phyloP scores from a whole-genome alignment of 305 asterid species.

The Fraxinus velutina region DNA sequence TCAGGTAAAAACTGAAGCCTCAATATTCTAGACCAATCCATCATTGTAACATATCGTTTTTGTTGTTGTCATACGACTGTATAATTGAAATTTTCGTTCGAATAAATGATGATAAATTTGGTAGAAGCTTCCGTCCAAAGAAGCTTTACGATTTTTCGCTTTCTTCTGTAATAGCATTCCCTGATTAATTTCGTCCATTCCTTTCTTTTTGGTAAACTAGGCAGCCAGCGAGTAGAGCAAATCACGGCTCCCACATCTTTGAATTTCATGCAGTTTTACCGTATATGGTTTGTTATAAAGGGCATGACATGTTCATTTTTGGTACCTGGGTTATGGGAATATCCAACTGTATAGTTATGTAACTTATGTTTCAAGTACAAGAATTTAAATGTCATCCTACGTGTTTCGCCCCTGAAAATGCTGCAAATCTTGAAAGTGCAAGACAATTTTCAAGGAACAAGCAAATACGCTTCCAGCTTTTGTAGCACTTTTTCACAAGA shows the following conservation, averaged over 20 bases:
- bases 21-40: neutral
- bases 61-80: neutral
- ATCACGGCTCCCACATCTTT: neutral
- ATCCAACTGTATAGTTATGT: neutral
- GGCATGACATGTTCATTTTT: neutral
- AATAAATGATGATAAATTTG: neutral
- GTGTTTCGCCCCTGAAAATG: neutral
- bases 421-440: neutral
- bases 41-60: neutral
- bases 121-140: neutral
- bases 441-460: neutral
- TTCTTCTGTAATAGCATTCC: neutral
- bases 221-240: neutral
- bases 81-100: neutral
- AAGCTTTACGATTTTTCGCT: neutral
- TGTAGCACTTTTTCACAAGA: neutral
- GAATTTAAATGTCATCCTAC: neutral
- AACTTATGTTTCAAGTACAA: neutral
- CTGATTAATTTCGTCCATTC: neutral
- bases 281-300: neutral
- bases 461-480: neutral
- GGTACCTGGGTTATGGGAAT: neutral
- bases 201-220: neutral
- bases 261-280: neutral
- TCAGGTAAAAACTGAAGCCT: neutral